Evolutionary conservation across 2,329 filamentous ascomycete species (phyloP).

Genomic region (Pseudomassariella vexata): DNA sequence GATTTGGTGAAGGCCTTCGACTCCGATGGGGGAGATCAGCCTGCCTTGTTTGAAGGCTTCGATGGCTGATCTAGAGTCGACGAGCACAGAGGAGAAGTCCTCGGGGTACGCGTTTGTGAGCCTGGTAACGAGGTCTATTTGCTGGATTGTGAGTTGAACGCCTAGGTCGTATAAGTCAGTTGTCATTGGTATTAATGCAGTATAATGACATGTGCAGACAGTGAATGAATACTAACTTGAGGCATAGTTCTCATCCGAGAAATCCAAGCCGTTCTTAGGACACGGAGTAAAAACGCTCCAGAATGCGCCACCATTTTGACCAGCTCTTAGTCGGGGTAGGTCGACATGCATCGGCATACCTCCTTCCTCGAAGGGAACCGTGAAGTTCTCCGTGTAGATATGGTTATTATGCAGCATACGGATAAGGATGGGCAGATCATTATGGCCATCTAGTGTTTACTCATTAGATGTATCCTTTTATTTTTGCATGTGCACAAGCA

Average conservation of each 20-base stretch:
- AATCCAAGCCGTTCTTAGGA: constrained; percentile 65
- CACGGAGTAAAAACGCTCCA: constrained; percentile 85
- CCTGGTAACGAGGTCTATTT: constrained; percentile 60
- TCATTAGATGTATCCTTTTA: too few relatives aligned
- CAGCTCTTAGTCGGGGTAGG: constrained; percentile 65
- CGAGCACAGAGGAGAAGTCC: constrained; percentile 56
- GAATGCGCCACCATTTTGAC: constrained; percentile 78
- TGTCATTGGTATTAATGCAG: neutral
- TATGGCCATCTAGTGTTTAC: constrained; percentile 70
- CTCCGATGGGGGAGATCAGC: constrained; percentile 71
- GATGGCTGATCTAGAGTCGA: constrained; percentile 56
- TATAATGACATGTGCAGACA: too few relatives aligned
- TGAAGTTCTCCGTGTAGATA: constrained; percentile 71
- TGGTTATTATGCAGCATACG: constrained; percentile 65
- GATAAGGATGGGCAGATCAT: constrained; percentile 76
- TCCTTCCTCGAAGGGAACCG: constrained; percentile 66
- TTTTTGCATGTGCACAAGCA: constrained; percentile 2
- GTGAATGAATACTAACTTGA: constrained; percentile 41
- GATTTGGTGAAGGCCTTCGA: constrained; percentile 91
- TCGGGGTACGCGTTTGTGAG: constrained; percentile 40
- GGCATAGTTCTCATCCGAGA: constrained; percentile 66
- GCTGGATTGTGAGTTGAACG: constrained; percentile 61
- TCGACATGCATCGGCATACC: constrained; percentile 69
- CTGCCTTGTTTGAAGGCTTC: constrained; percentile 54
- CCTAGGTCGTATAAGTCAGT: constrained; percentile 24